A percentile compares a stretch with the other conserved stretches of the same genome.
Evolutionary conservation across 768 basidiomycete species (phyloP).

Genomic region (Collybia sordida): DNA sequence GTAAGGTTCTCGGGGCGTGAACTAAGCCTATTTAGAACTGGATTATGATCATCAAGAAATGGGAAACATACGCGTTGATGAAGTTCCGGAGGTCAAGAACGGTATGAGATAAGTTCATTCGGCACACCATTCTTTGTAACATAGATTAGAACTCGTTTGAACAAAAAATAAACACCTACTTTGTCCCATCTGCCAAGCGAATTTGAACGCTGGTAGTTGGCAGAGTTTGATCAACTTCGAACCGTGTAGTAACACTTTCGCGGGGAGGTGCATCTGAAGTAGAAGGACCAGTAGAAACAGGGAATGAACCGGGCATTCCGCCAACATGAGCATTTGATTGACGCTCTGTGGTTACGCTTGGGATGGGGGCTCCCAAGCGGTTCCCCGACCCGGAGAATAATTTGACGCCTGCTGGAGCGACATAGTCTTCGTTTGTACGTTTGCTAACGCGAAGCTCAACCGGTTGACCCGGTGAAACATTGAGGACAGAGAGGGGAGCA

Average conservation of each 20-base stretch:
- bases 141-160: background rate
- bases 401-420: conserved; percentile 47
- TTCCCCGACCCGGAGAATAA: conserved; percentile 76
- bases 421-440: conserved; percentile 70
- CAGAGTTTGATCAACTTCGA: conserved; percentile 78
- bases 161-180: conserved; percentile 38
- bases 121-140: conserved; percentile 61
- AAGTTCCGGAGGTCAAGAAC: conserved; percentile 82
- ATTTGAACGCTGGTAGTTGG: conserved; percentile 92
- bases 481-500: conserved; percentile 77
- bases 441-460: conserved; percentile 82
- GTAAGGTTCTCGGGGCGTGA: conserved; percentile 66
- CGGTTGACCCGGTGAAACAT: conserved; percentile 73
- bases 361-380: conserved; percentile 79
- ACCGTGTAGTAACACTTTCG: conserved; percentile 48
- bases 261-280: conserved; percentile 20
- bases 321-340: background rate
- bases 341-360: conserved; percentile 25
- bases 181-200: conserved; percentile 86
- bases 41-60: background rate
- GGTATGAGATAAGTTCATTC: conserved; percentile 91
- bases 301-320: conserved; percentile 65
- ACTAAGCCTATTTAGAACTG: conserved; percentile 30
- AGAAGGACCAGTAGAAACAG: conserved; percentile 22
- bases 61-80: conserved; percentile 78